A percentile compares a stretch with the other conserved stretches of the same genome.
These are phyloP conservation scores for Aspergillus affinis DNA, from an alignment of 495 filamentous ascomycete species.

Conservation along the genomic window DNA sequence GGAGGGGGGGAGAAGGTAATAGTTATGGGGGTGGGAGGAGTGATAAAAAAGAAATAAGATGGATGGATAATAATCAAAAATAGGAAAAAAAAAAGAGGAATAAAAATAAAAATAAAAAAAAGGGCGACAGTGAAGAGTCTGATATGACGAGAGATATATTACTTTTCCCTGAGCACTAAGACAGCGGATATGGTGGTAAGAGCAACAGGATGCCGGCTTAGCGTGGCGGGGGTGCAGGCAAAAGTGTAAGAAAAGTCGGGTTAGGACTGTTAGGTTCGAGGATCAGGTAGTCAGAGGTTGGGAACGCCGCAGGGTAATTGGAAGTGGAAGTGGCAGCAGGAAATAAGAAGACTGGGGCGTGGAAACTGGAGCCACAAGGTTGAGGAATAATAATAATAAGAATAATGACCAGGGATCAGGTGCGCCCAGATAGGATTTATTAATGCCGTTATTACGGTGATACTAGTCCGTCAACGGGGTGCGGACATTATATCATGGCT, in stretches of 20 bases:
- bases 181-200: conserved; percentile 17
- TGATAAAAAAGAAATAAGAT: conserved; percentile 29
- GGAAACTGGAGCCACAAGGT: neutral
- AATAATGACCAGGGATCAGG: neutral
- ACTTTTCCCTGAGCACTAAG: conserved; percentile 19
- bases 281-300: neutral
- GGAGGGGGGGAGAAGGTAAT: conserved; percentile 17
- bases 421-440: conserved; percentile 1
- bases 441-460: neutral
- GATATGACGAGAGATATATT: conserved; percentile 26
- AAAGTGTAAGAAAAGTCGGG: conserved; percentile 4
- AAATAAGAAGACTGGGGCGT: conserved; percentile 1
- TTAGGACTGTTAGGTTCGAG: neutral
- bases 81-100: conserved; percentile 13
- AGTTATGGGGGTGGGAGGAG: conserved; percentile 19
- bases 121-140: conserved; percentile 7
- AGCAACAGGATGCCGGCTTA: conserved; percentile 17
- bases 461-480: neutral
- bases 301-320: neutral
- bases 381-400: neutral
- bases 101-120: conserved; percentile 8
- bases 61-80: conserved; percentile 12
- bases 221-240: conserved; percentile 24
- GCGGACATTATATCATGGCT: conserved; percentile 11
- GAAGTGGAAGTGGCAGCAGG: neutral